Evolutionary conservation across 352 stramenopile species (phyloP), one percentile per base, ranked within the genome.

Genomic region (Globisporangium okanoganense): DNA sequence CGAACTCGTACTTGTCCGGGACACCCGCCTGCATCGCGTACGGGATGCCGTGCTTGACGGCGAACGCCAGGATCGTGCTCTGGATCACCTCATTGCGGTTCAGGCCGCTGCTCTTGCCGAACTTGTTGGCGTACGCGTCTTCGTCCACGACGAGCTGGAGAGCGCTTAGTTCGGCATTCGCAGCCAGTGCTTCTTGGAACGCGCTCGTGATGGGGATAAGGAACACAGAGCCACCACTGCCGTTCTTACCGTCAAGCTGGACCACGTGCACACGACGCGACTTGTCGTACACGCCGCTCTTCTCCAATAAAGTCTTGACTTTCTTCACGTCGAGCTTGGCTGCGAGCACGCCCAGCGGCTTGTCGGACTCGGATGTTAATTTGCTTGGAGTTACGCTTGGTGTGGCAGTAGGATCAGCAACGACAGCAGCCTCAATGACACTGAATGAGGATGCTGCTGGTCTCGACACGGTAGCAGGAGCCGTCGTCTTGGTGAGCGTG

Each of bases 41-140:
- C 14, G 78, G 58, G 0, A 92, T 35, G 18, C 63, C 49, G 55
- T 92, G 65, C 50, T 79, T 76, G 22, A 61, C 74, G 2, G 81
- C 85, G 66, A 87, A 83, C 14, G 56, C 38, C 29, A 70, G 50
- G 59, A 95, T 75, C 16, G 74, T 78, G 22, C 75, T 79, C 18
- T 70, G 71, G 38, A 95, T 80, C 24, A 87, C 65, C 29, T 93
- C 84, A 56, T 92, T 92, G 18, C 82, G 80, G 57, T 88, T 93
- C 16, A 88, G 36, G 1, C 84, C 79, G 40, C 79, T 80, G 14
- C 66, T 76, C 58, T 89, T 93, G 43, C 81, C 82, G 27, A 83
- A 90, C 40, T 91, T 91, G 70, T 92, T 92, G 14, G 70, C 59
- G 58, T 87, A 92, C 50, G 67, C 72, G 66, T 90, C 79, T 27